Evolutionary conservation across 805 yeast species (phyloP), one percentile per base, ranked within the genome.

Genomic region (Cyberlindnera amylophila): DNA sequence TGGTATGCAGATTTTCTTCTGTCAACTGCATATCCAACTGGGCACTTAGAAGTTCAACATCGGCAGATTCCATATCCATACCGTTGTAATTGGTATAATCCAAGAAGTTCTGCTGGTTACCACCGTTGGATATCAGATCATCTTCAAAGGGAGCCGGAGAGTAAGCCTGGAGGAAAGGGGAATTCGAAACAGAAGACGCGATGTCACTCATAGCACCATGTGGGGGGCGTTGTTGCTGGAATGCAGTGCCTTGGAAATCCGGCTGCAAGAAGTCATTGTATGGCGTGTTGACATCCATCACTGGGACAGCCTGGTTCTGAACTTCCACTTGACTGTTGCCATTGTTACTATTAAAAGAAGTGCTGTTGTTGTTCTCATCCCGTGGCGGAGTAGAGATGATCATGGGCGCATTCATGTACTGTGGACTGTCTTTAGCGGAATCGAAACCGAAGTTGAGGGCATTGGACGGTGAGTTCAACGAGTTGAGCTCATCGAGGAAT

Each of bases 171-270:
- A 55, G 31, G 33, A 52, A 54, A 5, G 62, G 62, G 0, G 62
- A 57, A 23, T 50, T 52, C 10, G 49, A 45, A 9, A 46, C 59
- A 2, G 57, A 52, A 1, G 61, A 55, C 3, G 38, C 41, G 1
- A 52, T n/a, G 12, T 57, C 62, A 39, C 55, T 52, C n/a, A 48
- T 9, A 3, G 47, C 47, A 21, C 24, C 24, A 3, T 38, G 38
- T 1, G 47, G 38, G 9, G 39, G 17, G 14, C 52, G 51, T 17
- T 46, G 40, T 11, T 49, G 52, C 10, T 46, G 51, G 39, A 55
- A 53, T 5, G 46, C 42, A 10, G 45, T 23, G 1, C 46, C 27
- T 9, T 50, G 45, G 42, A 47, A 53, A 21, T 49, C 49, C 5
- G 51, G 45, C 16, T 47, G 49, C 7, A 53, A 31, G 31, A 41